Conservation (phyloP, 2,329 filamentous ascomycete genomes). For the Hyphodiscus sp. region DNA sequence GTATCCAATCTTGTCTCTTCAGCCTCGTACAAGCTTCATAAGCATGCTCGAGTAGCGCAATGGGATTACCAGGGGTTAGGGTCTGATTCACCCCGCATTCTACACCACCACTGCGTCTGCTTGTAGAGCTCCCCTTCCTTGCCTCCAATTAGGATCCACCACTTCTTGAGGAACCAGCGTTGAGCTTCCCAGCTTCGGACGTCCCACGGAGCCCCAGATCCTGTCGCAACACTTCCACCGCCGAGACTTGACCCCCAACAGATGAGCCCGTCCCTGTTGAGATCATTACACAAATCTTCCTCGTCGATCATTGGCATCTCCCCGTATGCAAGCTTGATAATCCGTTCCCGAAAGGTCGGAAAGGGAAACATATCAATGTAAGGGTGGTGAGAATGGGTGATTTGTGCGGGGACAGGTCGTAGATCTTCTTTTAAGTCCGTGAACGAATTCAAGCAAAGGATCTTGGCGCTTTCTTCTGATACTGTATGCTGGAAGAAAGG, state of each 20-base stretch:
- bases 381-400: conserved; percentile 27
- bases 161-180: conserved; percentile 14
- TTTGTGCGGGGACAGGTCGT: conserved; percentile 26
- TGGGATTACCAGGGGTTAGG: no score
- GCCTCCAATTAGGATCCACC: conserved; percentile 13
- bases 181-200: conserved; percentile 12
- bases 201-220: conserved; percentile 11
- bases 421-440: conserved; percentile 1
- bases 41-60: no score
- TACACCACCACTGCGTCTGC: no score
- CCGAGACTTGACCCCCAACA: conserved; percentile 7
- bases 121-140: no score
- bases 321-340: conserved; percentile 4
- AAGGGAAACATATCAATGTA: conserved; percentile 28
- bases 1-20: no score
- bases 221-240: not conserved
- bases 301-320: conserved; percentile 8
- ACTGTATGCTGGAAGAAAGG: no score
- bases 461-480: no score
- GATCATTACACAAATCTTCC: conserved; percentile 9
- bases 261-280: conserved; percentile 7
- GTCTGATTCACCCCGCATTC: no score
- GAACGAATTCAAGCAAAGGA: no score
- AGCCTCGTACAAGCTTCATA: no score
- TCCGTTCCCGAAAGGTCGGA: conserved; percentile 5